Conservation (phyloP, 148 eudicot genomes). For the Fallopia convolvulus region DNA sequence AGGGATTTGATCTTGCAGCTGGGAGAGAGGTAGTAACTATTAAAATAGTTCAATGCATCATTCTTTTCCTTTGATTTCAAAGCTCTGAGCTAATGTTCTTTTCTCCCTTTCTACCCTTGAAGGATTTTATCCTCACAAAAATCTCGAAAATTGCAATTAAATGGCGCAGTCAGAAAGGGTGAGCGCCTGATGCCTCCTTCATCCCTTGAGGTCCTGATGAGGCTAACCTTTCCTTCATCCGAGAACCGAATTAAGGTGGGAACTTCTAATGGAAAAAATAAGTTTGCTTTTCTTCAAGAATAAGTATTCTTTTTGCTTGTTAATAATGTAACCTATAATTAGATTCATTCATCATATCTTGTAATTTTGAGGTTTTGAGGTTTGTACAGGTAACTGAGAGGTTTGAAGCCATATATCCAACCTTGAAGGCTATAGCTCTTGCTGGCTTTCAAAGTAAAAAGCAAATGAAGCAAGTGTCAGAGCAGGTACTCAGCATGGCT, state of each 20-base stretch:
- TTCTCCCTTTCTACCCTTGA: slow-evolving; percentile 3
- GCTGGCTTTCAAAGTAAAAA: slow-evolving; percentile 51
- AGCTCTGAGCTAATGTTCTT: background rate
- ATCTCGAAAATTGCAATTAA: slow-evolving; percentile 43
- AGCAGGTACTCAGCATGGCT: slow-evolving; percentile 31
- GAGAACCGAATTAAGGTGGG: slow-evolving; percentile 46
- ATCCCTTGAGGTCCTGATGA: slow-evolving; percentile 46
- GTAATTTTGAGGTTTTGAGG: background rate
- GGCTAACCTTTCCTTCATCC: slow-evolving; percentile 49
- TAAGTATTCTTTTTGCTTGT: background rate
- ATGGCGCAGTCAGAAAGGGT: slow-evolving; percentile 56
- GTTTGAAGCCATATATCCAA: slow-evolving; percentile 61
- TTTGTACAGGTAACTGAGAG: slow-evolving; percentile 47
- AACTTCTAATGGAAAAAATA: background rate
- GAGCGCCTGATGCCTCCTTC: slow-evolving; percentile 62
- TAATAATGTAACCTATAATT: background rate
- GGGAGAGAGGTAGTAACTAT: slow-evolving; percentile 43
- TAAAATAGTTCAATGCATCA: background rate
- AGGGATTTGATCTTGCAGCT: slow-evolving; percentile 56
- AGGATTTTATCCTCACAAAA: slow-evolving; percentile 51
- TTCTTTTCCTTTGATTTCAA: background rate
- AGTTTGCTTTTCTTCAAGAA: background rate
- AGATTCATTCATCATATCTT: background rate
- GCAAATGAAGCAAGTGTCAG: slow-evolving; percentile 45
- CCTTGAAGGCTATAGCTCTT: slow-evolving; percentile 51